Evolutionary conservation across 164 flowering plant species (phyloP), one percentile per base, ranked within the genome.

Genomic region (Cinnamomum chago): DNA sequence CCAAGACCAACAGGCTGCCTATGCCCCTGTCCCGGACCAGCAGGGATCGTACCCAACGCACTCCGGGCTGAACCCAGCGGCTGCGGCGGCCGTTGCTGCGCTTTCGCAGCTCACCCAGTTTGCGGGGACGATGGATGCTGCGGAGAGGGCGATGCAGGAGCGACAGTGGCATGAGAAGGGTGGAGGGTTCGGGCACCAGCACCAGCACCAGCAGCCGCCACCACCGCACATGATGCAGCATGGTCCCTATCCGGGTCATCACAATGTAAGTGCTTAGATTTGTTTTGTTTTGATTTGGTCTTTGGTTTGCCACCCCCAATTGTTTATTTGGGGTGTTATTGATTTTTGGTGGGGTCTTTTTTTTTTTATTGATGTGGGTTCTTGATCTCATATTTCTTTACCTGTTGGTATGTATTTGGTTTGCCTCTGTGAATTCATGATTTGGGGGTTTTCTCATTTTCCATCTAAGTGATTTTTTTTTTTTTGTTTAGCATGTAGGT

Each of bases 21-120:
- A 58, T 17, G n/a, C 87, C 13, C 51, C 75, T 2, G 65, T 47
- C 22, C 68, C 76, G 15, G 74, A 73, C 15, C 83, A 82, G 69
- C 78, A 79, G 71, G 79, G 72, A 70, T 58, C 70, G 10, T 30
- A 60, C 15, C 72, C 77, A 3, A 62, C 52, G 9, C 70, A 75
- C 0, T 30, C 75, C 4, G 87, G 82, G 76, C 74, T 84, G 50
- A 81, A 85, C 70, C 79, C 85, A 4, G 85, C 85, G 5, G 87
- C 85, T 0, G 87, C 87, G 0, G 85, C 85, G 2, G 85, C 87
- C 2, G 82, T 81, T 24, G 80, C 83, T 5, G 87, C 85, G 12
- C 81, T 83, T 68, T 78, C 84, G 11, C 83, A 85, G 72, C 70
- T 83, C 78, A 76, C 82, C 22, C 87, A 85, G 40, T 83, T 72